These are phyloP conservation scores for Rehmannia glutinosa DNA, from an alignment of 257 asterid species.

Conservation along the genomic window DNA sequence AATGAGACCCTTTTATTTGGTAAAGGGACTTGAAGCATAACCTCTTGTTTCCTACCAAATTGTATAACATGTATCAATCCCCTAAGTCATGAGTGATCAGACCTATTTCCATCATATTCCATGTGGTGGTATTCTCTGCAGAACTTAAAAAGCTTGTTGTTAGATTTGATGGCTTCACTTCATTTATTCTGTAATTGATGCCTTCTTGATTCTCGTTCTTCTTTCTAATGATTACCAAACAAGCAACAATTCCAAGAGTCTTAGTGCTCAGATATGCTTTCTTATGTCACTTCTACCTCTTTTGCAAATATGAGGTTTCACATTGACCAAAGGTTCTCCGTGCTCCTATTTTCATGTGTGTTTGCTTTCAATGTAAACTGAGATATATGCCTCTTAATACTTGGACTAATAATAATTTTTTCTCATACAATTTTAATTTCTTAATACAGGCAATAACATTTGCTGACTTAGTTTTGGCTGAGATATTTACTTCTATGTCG, in stretches of 20 bases:
- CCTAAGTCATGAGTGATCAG: neutral
- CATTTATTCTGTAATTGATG: neutral
- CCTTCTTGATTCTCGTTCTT: neutral
- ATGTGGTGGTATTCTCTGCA: neutral
- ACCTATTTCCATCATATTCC: conserved; percentile 6
- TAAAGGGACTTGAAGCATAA: conserved; percentile 3
- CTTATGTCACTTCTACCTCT: neutral
- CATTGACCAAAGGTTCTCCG: neutral
- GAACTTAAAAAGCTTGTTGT: conserved; percentile 8
- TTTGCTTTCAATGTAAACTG: neutral
- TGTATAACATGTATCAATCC: neutral
- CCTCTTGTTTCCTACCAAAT: neutral
- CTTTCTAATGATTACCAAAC: neutral
- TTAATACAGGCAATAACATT: conserved; percentile 78
- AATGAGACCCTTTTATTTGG: neutral
- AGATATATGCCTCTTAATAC: neutral
- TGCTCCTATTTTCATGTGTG: neutral
- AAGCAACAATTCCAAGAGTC: conserved; percentile 7
- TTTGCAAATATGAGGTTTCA: conserved; percentile 3
- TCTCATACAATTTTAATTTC: conserved; percentile 25
- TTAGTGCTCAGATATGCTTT: conserved; percentile 12
- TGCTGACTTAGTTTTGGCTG: conserved; percentile 97
- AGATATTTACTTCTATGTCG: conserved; percentile 96
- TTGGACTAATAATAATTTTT: neutral
- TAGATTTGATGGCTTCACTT: neutral